Percentiles rank a stretch among this genome's conserved stretches.
phyloP scores from a whole-genome alignment of 1,284 basidiomycete genomes.

The Apiotrichum akiyoshidainum region DNA sequence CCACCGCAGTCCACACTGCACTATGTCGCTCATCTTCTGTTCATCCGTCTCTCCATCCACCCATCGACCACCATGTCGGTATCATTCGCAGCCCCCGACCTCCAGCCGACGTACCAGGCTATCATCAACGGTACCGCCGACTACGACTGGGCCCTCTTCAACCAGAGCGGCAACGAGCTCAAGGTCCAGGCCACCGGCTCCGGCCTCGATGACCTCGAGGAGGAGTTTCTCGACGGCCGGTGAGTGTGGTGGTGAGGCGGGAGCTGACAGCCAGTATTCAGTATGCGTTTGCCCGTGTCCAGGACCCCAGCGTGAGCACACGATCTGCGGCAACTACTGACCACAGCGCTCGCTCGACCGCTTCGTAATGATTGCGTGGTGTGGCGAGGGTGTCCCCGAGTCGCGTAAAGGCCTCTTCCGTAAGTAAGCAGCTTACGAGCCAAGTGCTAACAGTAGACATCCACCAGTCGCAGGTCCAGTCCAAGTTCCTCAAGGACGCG shows the following conservation, averaged over 20 bases:
- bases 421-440: conserved; percentile 29
- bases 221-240: conserved; percentile 93
- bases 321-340: not conserved
- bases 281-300: conserved; percentile 86
- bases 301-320: conserved; percentile 72
- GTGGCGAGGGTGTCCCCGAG: conserved; percentile 93
- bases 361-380: conserved; percentile 88
- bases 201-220: conserved; percentile 84
- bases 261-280: conserved; percentile 64
- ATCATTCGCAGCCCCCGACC: conserved; percentile 54
- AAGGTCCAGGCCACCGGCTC: conserved; percentile 81
- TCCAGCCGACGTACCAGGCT: conserved; percentile 73
- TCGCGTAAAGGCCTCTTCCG: conserved; percentile 87
- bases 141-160: conserved; percentile 81
- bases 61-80: conserved; percentile 41
- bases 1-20: too few species aligned
- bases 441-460: conserved; percentile 55
- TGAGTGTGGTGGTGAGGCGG: conserved; percentile 44
- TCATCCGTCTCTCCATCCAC: conserved; percentile 1
- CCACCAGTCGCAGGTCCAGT: conserved; percentile 75
- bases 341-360: conserved; percentile 77
- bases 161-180: conserved; percentile 81
- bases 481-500: conserved; percentile 71
- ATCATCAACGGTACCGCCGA: conserved; percentile 66
- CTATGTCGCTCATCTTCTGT: not conserved